Evolutionary conservation across 1,139 yeast species (phyloP).

Genomic region (Blastobotrys malaysiensis): DNA sequence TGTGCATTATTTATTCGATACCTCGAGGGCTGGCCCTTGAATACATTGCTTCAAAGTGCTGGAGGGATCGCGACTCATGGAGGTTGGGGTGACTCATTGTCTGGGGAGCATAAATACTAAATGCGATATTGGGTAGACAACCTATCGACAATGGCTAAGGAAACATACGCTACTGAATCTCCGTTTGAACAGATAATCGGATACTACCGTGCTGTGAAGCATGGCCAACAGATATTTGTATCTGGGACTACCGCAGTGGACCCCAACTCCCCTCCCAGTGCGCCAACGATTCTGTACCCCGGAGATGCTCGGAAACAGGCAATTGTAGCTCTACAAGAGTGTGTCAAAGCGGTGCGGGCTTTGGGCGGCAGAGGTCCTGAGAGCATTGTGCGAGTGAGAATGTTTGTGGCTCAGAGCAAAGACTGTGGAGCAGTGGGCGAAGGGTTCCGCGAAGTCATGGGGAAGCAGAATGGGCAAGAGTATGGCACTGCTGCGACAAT

Average conservation of each 20-base stretch:
- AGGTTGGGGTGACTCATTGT: too few species aligned
- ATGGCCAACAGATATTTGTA: neutral
- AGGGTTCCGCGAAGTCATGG: neutral
- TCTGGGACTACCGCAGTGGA: neutral
- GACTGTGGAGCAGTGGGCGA: neutral
- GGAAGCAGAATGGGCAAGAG: neutral
- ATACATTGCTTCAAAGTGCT: too few species aligned
- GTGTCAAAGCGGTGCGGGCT: neutral
- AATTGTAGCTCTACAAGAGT: neutral
- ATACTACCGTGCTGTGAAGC: neutral
- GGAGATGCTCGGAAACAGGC: neutral
- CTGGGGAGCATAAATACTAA: too few species aligned
- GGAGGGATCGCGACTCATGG: too few species aligned
- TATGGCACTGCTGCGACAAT: neutral
- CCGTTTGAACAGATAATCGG: neutral
- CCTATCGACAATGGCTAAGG: too few species aligned
- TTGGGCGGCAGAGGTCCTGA: neutral
- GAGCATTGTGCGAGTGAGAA: neutral
- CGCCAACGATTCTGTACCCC: neutral
- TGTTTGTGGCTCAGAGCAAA: neutral
- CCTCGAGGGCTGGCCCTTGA: neutral
- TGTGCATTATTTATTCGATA: constrained; percentile 1
- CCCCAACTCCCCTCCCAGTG: neutral
- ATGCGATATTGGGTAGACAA: too few species aligned
- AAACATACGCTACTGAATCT: neutral